Base-by-base conservation (phyloP, 352 stramenopile genomes). In the Phytophthora megakarya region DNA sequence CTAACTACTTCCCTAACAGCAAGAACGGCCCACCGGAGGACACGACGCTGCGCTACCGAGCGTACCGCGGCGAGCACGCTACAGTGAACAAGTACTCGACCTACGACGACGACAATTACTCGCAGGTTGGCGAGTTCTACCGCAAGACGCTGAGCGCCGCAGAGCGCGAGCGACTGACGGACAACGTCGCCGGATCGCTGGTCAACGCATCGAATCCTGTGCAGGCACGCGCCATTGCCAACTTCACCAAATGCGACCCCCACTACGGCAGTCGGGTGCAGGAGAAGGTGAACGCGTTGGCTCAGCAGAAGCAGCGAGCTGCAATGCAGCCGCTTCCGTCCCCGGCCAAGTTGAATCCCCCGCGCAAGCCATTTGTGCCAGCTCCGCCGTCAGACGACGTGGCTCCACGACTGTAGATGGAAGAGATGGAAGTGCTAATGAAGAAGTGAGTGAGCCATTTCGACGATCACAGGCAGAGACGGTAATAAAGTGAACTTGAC, bases 1-100 rank as follows among this genome's bases (percentile, higher is more conserved):
- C 89, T 1, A 96, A 94, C 61, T 96, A 97, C 67, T 97, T 96
- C 71, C 90, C 90, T 1, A 97, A 97, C 65, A 95, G 78, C 61
- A 86, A 86, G 58, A 81, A 77, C 21, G 79, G 81, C 7, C 76
- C 82, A 10, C 42, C 61, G 21, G 68, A 87, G 49, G 66, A 78
- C 18, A 55, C 46, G 38, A 49, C 67, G 16, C 42, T 67, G 4
- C 44, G 37, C 16, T 75, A 79, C 64, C 61, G 62, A 58, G 25
- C 72, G 50, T 85, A 73, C 63, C 13, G 44, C 7, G 76, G 70
- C 37, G 71, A 80, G 3, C 67, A 82, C 61, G 47, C 73, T 1
- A 19, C 63, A 11, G 74, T 88, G 30, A 35, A 81, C 58, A 86
- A 89, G 56, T 91, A 79, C 70, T 89, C 87, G 51, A 92, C 90